Percentiles rank a stretch among this genome's conserved stretches.
These are phyloP conservation scores for Handroanthus guayacan DNA, from an alignment of 257 asterid genomes.

Conservation along the genomic window DNA sequence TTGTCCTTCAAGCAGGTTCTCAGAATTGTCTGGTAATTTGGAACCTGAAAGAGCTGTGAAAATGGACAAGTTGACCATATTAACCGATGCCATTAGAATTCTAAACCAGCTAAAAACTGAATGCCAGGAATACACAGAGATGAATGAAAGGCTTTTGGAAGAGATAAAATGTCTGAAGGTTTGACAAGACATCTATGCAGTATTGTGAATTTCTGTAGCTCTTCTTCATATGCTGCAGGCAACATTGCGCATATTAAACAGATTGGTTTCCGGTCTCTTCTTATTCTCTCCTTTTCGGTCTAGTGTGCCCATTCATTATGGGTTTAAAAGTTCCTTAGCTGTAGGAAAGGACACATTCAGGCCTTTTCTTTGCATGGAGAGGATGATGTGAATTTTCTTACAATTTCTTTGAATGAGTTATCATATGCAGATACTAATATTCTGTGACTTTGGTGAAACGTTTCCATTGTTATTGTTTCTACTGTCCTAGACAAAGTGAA, in stretches of 20 bases:
- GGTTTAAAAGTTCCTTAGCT: constrained; percentile 2
- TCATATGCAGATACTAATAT: not conserved
- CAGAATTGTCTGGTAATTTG: constrained; percentile 64
- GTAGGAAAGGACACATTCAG: not conserved
- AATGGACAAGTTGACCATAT: constrained; percentile 78
- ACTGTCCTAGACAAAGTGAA: not conserved
- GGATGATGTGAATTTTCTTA: not conserved
- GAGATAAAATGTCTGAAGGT: constrained; percentile 83
- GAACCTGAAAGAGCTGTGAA: constrained; percentile 76
- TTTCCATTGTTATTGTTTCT: not conserved
- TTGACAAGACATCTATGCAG: constrained; percentile 11
- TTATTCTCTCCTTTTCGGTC: not conserved
- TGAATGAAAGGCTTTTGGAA: constrained; percentile 68
- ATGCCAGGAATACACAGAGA: constrained; percentile 56
- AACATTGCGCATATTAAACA: not conserved
- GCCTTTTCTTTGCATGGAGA: not conserved
- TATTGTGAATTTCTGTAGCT: not conserved
- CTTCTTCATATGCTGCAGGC: constrained; percentile 2
- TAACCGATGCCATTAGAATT: constrained; percentile 71
- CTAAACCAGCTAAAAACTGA: constrained; percentile 68
- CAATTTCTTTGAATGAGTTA: not conserved
- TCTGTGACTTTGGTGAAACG: not conserved
- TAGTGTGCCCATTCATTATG: not conserved
- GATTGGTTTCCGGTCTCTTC: not conserved
- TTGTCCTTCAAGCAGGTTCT: constrained; percentile 56